Conservation (phyloP, 306 rosid genomes). For the Cucurbita pepo region DNA sequence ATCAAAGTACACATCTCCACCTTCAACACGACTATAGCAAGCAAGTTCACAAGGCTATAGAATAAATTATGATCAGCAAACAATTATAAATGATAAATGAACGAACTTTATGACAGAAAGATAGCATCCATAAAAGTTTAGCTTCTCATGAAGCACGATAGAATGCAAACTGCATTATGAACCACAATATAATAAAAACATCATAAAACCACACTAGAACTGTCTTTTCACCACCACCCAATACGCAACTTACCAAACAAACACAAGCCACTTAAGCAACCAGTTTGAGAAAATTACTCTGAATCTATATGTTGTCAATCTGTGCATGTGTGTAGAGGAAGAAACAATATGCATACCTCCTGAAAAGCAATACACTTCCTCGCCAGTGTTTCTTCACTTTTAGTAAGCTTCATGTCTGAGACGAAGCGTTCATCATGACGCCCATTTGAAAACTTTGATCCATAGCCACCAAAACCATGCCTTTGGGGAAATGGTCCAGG, state of each 20-base stretch:
- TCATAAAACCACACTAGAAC: background rate
- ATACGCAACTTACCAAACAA: background rate
- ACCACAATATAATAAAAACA: background rate
- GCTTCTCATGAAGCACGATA: background rate
- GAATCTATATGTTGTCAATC: background rate
- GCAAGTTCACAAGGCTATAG: slow-evolving; percentile 76
- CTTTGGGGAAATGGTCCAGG: slow-evolving; percentile 86
- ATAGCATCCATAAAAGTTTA: background rate
- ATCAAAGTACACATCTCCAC: slow-evolving; percentile 70
- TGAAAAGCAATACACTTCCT: slow-evolving; percentile 39
- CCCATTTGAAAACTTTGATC: slow-evolving; percentile 49
- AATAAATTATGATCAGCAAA: slow-evolving; percentile 15
- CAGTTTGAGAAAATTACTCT: background rate
- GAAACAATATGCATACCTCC: slow-evolving; percentile 16
- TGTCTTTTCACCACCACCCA: background rate
- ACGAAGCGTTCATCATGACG: slow-evolving; percentile 73
- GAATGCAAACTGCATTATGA: background rate
- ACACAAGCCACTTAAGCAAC: background rate
- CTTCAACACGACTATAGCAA: slow-evolving; percentile 84
- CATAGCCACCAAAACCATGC: slow-evolving; percentile 62
- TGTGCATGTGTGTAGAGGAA: background rate
- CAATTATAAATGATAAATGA: background rate
- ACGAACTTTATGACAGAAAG: background rate
- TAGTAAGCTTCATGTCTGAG: slow-evolving; percentile 67
- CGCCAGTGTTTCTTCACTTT: slow-evolving; percentile 52